Evolutionary conservation across 164 flowering plant species (phyloP).

Genomic region (Tinospora cordifolia): DNA sequence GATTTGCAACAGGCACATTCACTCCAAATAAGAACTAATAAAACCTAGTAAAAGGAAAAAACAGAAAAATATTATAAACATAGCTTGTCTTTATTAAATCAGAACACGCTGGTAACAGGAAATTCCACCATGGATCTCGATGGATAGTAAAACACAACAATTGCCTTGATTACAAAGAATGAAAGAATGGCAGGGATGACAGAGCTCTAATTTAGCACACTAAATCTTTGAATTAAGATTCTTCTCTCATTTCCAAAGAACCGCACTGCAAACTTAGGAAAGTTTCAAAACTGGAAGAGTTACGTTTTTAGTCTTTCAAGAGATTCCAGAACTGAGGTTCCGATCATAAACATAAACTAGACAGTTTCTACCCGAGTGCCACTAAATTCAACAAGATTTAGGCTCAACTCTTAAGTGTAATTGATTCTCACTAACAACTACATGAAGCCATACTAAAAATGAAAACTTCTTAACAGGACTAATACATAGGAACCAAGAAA

Average conservation of each 20-base stretch:
- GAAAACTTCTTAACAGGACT: not conserved
- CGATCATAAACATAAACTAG: not conserved
- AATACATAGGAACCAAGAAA: not conserved
- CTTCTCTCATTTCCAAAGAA: not conserved
- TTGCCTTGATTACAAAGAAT: not conserved
- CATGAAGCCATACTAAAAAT: not conserved
- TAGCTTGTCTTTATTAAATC: not conserved
- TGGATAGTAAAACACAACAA: not conserved
- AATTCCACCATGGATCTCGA: not conserved
- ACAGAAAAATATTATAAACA: not conserved
- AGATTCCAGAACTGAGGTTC: not conserved
- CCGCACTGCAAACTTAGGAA: not conserved
- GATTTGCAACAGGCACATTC: slow-evolving; percentile 30
- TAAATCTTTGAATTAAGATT: not conserved
- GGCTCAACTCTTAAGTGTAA: not conserved
- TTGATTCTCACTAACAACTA: not conserved
- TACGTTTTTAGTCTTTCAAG: not conserved
- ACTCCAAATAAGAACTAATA: slow-evolving; percentile 37
- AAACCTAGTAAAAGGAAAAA: slow-evolving; percentile 34
- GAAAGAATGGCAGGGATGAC: not conserved
- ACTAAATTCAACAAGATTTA: not conserved
- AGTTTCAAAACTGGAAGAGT: not conserved
- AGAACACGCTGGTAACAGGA: not conserved
- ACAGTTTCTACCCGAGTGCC: not conserved
- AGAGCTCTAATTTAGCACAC: not conserved